phyloP scores from a whole-genome alignment of 208 protist genomes.

The Trichomonas vaginalis region DNA sequence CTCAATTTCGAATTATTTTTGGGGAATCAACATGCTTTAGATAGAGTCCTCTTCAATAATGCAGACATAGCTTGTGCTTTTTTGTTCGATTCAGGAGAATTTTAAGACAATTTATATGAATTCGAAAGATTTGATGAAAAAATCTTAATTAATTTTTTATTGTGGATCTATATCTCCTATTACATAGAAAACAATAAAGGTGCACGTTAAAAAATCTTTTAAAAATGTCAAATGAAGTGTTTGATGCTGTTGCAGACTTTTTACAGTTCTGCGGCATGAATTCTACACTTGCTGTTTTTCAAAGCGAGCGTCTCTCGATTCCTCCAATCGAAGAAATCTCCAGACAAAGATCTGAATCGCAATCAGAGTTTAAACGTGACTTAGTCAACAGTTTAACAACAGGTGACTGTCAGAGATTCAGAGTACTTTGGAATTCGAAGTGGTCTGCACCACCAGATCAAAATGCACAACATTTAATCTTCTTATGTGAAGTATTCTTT shows the following conservation, averaged over 20 bases:
- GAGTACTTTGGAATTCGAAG: not conserved
- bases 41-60: no score
- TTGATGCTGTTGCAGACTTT: conserved; percentile 1
- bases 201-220: not conserved
- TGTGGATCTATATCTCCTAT: no score
- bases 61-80: no score
- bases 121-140: no score
- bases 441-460: not conserved
- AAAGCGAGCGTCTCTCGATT: not conserved
- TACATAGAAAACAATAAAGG: no score
- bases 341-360: not conserved
- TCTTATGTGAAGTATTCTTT: not conserved
- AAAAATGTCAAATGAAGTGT: not conserved
- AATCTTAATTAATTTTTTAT: no score
- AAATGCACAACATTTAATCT: not conserved
- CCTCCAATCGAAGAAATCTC: not conserved
- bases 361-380: not conserved
- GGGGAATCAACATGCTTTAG: no score
- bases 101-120: no score
- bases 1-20: no score
- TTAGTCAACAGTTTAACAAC: not conserved
- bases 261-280: not conserved
- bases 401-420: not conserved
- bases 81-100: no score
- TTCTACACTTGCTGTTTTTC: not conserved